Evolutionary conservation across 768 basidiomycete species (phyloP).

Genomic region (Phlebiopsis gigantea): DNA sequence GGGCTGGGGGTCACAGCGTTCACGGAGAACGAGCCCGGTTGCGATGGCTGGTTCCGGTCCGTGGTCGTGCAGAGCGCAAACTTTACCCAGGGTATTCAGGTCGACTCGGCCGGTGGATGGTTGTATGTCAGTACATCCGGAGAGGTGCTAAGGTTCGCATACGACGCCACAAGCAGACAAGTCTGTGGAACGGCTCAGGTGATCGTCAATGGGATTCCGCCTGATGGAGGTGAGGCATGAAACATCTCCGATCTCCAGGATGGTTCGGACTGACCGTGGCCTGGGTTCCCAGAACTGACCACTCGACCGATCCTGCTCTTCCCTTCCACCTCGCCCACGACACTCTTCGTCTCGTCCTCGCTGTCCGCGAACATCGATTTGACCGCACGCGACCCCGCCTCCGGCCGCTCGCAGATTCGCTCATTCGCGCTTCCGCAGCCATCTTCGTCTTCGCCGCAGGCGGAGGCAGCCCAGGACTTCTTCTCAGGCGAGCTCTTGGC

Average conservation of each 20-base stretch:
- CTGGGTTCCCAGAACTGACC: slow-evolving; percentile 29
- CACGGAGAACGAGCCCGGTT: slow-evolving; percentile 28
- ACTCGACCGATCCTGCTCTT: slow-evolving; percentile 36
- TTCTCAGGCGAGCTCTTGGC: slow-evolving; percentile 31
- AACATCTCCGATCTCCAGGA: not conserved
- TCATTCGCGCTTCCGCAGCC: slow-evolving; percentile 15
- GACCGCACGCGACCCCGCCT: slow-evolving; percentile 37
- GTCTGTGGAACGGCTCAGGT: slow-evolving; percentile 19
- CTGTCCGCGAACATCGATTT: slow-evolving; percentile 37
- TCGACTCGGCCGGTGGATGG: slow-evolving; percentile 26
- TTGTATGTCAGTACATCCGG: slow-evolving; percentile 37
- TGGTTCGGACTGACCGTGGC: not conserved
- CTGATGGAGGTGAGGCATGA: slow-evolving; percentile 33
- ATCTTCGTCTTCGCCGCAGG: slow-evolving; percentile 18
- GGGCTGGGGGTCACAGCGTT: slow-evolving; percentile 27
- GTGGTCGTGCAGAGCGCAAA: slow-evolving; percentile 32
- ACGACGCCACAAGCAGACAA: slow-evolving; percentile 29
- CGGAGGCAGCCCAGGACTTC: slow-evolving; percentile 21
- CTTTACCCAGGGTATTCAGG: slow-evolving; percentile 39
- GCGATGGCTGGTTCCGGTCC: slow-evolving; percentile 32
- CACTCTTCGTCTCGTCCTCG: slow-evolving; percentile 35
- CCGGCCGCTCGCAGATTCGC: slow-evolving; percentile 38
- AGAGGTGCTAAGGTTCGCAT: slow-evolving; percentile 30
- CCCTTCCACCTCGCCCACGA: slow-evolving; percentile 18
- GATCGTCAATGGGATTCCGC: slow-evolving; percentile 29